A percentile compares a stretch with the other conserved stretches of the same genome.
These are phyloP conservation scores for Vaccinium myrtillus DNA, from an alignment of 148 eudicot genomes.

Conservation along the genomic window DNA sequence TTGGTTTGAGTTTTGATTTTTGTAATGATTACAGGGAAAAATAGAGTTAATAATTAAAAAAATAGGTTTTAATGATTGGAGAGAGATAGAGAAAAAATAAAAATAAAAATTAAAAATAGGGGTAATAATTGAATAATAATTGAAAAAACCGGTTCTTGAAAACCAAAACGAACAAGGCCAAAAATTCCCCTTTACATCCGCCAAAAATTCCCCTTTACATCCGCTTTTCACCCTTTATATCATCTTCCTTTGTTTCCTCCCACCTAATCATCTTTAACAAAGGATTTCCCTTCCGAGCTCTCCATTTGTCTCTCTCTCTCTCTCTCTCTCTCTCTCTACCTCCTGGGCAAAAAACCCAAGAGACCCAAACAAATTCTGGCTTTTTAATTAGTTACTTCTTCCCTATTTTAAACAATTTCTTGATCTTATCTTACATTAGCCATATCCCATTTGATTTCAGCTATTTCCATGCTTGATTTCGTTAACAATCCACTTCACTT, in stretches of 20 bases:
- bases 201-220: background rate
- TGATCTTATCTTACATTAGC: background rate
- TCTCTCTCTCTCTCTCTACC: conserved; percentile 12
- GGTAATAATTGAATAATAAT: too few species aligned
- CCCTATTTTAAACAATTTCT: background rate
- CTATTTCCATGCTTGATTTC: conserved; percentile 1
- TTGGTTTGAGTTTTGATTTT: too few species aligned
- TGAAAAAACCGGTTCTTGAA: too few species aligned
- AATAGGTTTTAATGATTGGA: too few species aligned
- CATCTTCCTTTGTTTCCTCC: conserved; percentile 12
- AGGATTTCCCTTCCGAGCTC: background rate
- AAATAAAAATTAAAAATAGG: too few species aligned
- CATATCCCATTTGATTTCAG: background rate
- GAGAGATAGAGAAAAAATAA: too few species aligned
- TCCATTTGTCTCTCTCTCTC: conserved; percentile 5
- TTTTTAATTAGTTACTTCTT: background rate
- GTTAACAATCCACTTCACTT: background rate
- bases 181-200: too few species aligned
- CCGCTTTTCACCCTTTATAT: conserved; percentile 1
- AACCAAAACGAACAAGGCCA: too few species aligned
- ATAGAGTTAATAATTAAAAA: too few species aligned
- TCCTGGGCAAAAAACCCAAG: background rate
- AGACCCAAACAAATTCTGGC: conserved; percentile 3
- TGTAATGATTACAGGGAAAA: too few species aligned
- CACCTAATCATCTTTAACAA: background rate